Evolutionary conservation across 2,329 filamentous ascomycete species (phyloP), one percentile per base, ranked within the genome.

Genomic region (Sarocladium strictum): DNA sequence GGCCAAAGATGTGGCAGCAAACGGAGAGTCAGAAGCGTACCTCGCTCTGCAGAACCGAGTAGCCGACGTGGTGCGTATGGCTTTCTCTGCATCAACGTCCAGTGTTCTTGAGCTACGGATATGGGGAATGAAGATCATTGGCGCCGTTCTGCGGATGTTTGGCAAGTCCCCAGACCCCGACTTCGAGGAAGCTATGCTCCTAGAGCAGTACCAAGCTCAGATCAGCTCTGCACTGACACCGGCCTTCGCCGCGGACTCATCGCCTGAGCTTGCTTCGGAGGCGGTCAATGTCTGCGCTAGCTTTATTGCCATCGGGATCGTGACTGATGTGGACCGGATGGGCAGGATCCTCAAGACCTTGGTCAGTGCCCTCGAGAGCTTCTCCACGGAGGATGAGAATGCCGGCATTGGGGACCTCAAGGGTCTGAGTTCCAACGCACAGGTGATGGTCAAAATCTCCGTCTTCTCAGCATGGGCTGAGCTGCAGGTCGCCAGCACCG

Each of bases 321-420:
- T 99, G 9, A 97, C 91, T 0, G 94, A 97, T 69, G 85, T 97
- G 9, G 95, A 99, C 61, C 85, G 94, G n/a, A 99, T 99, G 94
- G 94, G 94, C 21, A 87, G 94, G 55, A 99, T 99, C 53, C 79
- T 99, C 55, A 97, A 97, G 72, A 87, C 96, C 1, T 79, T 99
- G 2, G 89, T 97, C 5, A 86, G 87, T 41, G 92, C 92, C 0
- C 78, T 99, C 1, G 93, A 97, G 64, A 96, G 93, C 69, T 96
- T 97, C 64, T 90, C 90, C 2, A 84, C 80, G 45, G 89, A 95
- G 58, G 78, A 82, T 1, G 89, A 95, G 62, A 87, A 86, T 41
- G 90, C 89, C 1, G 84, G 90, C 21, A 97, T 99, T 65, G 94
- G 94, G 15, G 95, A 99, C 61, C 77, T 99, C 5, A 90, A 90